Percentiles rank a stretch among this genome's conserved stretches.
Conservation (phyloP, 108 stramenopile genomes). For the Bacterosira constricta region DNA sequence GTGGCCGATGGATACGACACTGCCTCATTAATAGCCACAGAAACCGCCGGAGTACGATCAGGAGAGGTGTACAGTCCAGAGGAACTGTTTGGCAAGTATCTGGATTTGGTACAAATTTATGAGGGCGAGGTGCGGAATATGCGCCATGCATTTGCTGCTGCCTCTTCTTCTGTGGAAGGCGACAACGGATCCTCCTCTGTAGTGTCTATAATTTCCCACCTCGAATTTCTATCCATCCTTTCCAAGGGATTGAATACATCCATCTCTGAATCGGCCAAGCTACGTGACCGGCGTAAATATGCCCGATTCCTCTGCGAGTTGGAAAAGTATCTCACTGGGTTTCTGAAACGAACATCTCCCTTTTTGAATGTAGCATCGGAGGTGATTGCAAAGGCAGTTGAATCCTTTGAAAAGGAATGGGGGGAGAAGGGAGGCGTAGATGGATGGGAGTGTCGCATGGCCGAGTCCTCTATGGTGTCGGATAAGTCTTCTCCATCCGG, state of each 20-base stretch:
- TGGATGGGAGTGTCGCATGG: constrained; percentile 70
- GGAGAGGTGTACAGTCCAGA: constrained; percentile 64
- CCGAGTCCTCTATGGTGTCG: constrained; percentile 61
- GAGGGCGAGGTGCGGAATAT: constrained; percentile 38
- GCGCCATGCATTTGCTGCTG: constrained; percentile 40
- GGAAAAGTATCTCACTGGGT: constrained; percentile 68
- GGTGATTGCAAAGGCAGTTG: constrained; percentile 50
- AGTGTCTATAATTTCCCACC: constrained; percentile 52
- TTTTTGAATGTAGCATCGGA: constrained; percentile 61
- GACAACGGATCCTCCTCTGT: constrained; percentile 8
- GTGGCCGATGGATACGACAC: constrained; percentile 85
- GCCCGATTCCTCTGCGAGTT: constrained; percentile 63
- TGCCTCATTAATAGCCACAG: constrained; percentile 51
- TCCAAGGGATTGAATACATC: constrained; percentile 46
- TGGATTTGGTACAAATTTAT: constrained; percentile 65
- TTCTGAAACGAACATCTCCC: constrained; percentile 70
- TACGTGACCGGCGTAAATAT: constrained; percentile 80
- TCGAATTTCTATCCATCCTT: constrained; percentile 59
- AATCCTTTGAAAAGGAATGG: constrained; percentile 66
- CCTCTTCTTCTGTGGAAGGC: constrained; percentile 4
- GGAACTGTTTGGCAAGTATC: constrained; percentile 84
- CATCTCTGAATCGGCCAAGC: constrained; percentile 61
- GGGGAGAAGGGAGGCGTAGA: constrained; percentile 55
- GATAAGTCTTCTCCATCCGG: background rate
- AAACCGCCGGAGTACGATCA: constrained; percentile 45